phyloP scores from a whole-genome alignment of 208 protist species.

The Trypanosoma congolense region DNA sequence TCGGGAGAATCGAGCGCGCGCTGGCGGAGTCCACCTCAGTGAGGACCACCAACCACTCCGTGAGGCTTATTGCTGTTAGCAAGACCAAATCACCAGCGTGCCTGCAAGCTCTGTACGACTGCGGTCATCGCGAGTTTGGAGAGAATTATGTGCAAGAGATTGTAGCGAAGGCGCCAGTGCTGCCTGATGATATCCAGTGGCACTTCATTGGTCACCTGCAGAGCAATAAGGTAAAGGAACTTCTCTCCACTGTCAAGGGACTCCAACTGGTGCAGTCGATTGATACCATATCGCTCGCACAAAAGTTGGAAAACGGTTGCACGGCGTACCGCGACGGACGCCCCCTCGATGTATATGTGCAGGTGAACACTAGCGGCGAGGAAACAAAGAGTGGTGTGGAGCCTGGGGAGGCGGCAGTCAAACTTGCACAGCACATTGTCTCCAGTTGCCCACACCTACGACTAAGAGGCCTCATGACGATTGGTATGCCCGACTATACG shows the following conservation, averaged over 20 bases:
- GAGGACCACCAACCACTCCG: conserved; percentile 12
- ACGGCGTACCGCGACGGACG: conserved; percentile 39
- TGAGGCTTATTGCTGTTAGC: conserved; percentile 63
- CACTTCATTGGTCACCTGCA: conserved; percentile 98
- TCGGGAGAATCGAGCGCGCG: conserved; percentile 24
- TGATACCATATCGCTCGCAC: conserved; percentile 87
- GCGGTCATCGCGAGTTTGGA: conserved; percentile 84
- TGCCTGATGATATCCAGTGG: conserved; percentile 92
- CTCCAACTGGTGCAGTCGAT: conserved; percentile 90
- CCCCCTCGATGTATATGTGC: conserved; percentile 85
- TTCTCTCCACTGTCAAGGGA: conserved; percentile 57
- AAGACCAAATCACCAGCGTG: conserved; percentile 81
- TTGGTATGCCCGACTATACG: conserved; percentile 89
- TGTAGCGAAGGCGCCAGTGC: conserved; percentile 70
- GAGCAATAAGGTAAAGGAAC: conserved; percentile 94
- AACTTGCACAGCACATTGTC: conserved; percentile 69
- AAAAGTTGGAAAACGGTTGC: conserved; percentile 80
- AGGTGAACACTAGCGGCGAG: conserved; percentile 95
- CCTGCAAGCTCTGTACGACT: conserved; percentile 53
- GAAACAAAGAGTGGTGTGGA: conserved; percentile 89
- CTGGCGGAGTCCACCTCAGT: conserved; percentile 15
- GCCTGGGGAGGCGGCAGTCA: conserved; percentile 55
- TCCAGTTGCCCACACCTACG: conserved; percentile 71
- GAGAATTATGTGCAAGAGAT: conserved; percentile 98
- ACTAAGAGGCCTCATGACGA: conserved; percentile 95